These are phyloP conservation scores for Yamadazyma buinensis DNA, from an alignment of 1,139 yeast genomes.

Conservation along the genomic window DNA sequence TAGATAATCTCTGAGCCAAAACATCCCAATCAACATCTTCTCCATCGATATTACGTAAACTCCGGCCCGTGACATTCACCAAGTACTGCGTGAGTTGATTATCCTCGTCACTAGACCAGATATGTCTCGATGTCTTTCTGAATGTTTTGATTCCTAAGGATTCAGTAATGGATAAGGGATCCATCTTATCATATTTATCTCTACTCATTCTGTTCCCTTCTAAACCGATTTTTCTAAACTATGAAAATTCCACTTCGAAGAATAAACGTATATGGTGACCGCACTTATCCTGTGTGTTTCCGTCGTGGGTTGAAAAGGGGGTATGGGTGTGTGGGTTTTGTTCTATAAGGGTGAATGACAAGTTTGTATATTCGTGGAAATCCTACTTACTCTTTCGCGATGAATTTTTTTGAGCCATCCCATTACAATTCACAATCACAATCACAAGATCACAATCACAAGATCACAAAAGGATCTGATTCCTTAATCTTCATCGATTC, in stretches of 20 bases:
- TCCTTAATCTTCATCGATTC: background rate
- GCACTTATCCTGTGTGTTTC: no score
- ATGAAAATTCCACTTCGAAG: constrained; percentile 14
- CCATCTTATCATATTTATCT: constrained; percentile 35
- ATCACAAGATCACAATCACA: no score
- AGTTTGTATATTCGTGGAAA: no score
- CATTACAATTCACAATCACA: no score
- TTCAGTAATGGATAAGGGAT: constrained; percentile 66
- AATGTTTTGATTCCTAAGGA: constrained; percentile 75
- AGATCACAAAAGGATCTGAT: no score
- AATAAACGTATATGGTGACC: no score
- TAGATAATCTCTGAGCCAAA: constrained; percentile 43
- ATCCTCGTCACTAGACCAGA: constrained; percentile 72
- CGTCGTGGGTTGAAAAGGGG: no score
- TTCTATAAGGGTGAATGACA: no score
- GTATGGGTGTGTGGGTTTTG: no score
- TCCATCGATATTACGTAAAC: constrained; percentile 22
- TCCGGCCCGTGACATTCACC: constrained; percentile 18
- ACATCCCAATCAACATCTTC: constrained; percentile 64
- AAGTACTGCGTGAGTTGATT: constrained; percentile 37
- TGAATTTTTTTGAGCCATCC: no score
- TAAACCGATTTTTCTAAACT: background rate
- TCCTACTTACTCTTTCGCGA: no score
- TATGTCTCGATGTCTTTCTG: constrained; percentile 56
- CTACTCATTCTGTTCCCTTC: background rate